Percentiles rank a stretch among this genome's conserved stretches.
Conservation (phyloP, 2,329 filamentous ascomycete species). For the Diaporthe sp. region DNA sequence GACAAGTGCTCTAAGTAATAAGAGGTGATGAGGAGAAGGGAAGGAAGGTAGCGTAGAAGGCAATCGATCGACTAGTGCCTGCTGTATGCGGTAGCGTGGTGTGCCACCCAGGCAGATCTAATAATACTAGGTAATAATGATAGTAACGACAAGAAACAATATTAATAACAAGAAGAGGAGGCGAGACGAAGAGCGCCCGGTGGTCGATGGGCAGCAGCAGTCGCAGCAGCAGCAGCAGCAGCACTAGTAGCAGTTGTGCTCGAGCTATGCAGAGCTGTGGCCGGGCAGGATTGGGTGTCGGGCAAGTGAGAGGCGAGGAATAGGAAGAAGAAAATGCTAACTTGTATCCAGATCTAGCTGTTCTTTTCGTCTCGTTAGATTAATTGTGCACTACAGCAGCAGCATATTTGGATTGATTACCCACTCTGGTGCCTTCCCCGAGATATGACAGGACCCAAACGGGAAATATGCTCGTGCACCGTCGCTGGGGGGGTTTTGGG, state of each 20-base stretch:
- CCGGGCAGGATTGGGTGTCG: not conserved
- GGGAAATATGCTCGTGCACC: conserved; percentile 29
- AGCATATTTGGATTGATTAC: conserved; percentile 28
- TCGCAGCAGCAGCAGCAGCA: not conserved
- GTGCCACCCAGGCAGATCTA: conserved; percentile 11
- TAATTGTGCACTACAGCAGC: conserved; percentile 21
- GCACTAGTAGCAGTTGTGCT: not conserved
- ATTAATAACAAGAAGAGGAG: conserved; percentile 15
- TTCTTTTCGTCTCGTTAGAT: conserved; percentile 32
- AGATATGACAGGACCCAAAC: conserved; percentile 26
- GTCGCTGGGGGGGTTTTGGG: conserved; percentile 13
- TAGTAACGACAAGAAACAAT: conserved; percentile 1
- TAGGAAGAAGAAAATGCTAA: not conserved
- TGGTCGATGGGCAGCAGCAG: not conserved
- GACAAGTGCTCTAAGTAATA: conserved; percentile 16
- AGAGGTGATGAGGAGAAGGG: conserved; percentile 23
- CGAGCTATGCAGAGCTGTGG: conserved; percentile 3
- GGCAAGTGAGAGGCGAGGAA: conserved; percentile 5
- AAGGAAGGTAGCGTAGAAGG: conserved; percentile 13
- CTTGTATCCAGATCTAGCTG: conserved; percentile 27
- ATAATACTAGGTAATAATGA: conserved; percentile 10
- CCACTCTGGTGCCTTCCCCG: conserved; percentile 31
- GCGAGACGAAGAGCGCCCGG: conserved; percentile 1
- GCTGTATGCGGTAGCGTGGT: not conserved
- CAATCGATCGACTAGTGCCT: conserved; percentile 24